Base-by-base conservation (phyloP, 2,329 filamentous ascomycete species). In the Clarireedia hainanense region DNA sequence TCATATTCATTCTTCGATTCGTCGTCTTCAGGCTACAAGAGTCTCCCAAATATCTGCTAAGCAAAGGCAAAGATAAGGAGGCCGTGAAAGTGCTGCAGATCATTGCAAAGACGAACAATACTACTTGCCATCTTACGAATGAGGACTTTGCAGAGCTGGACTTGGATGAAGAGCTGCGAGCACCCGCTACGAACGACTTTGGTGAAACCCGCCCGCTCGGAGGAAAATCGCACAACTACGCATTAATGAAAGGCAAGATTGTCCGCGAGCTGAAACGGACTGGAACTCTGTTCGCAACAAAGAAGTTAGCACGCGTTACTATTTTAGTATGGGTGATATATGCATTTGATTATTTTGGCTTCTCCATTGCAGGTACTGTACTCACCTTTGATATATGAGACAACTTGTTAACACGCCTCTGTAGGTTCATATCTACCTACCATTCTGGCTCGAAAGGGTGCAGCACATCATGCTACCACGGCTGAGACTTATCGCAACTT, bases 1-100 rank as follows among this genome's bases (percentile, higher is more conserved):
- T 77, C 45, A 78, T 82, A 70, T 83, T 81, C 57, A 58, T 77
- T 34, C 60, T 76, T 14, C 79, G 80, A n/a, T 81, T 80, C 59
- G 65, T 76, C 6, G 71, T 76, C 58, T 83, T 84, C 65, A 77
- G 72, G 9, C 76, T 83, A 47, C 79, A 75, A 59, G 80, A 83
- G 61, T 78, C 76, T 0, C 80, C 80, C 1, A 83, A 83, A 58
- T 83, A 73, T 57, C 70, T 82, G 12, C 78, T 83, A 73, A 76
- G 77, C 20, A 76, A 77, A 60, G 79, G 78, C 0, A 69, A 69
- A 15, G 76, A 83, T 56, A 72, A 72, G 9, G 73, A 81, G 50
- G 80, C 80, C 0, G 75, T 83, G 20, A 62, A 71, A 1, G 71
- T 80, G 3, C 74, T 83, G 2, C 76, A 82, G 54, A 75, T 79